A percentile compares a stretch with the other conserved stretches of the same genome.
Conservation (phyloP, 1,284 basidiomycete species). For the Ustilago trichophora region DNA sequence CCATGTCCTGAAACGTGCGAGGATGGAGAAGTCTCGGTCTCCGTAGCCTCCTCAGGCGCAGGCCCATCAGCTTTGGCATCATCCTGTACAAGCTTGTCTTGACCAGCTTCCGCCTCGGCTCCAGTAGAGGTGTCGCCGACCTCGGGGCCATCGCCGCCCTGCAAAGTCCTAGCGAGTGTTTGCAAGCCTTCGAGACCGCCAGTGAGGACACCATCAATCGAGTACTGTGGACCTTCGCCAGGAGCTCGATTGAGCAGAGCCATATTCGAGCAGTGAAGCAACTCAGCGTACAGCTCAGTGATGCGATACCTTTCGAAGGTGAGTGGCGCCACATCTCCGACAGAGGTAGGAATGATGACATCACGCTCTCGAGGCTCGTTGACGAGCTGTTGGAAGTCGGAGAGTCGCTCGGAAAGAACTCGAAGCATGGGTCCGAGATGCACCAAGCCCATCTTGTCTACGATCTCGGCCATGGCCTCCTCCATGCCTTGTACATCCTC, state of each 20-base stretch:
- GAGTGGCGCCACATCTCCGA: constrained; percentile 74
- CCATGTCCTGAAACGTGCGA: constrained; percentile 13
- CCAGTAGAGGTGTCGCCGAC: constrained; percentile 26
- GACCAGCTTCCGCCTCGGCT: constrained; percentile 3
- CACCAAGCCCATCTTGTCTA: constrained; percentile 89
- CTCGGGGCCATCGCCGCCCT: constrained; percentile 53
- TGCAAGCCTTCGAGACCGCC: constrained; percentile 66
- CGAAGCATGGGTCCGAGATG: constrained; percentile 85
- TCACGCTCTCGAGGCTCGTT: constrained; percentile 79
- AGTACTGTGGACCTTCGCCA: constrained; percentile 63
- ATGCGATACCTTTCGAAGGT: constrained; percentile 97
- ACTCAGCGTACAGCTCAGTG: constrained; percentile 94
- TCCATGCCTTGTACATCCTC: constrained; percentile 72
- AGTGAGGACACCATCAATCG: constrained; percentile 54
- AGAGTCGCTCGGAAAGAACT: constrained; percentile 78
- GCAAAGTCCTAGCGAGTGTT: constrained; percentile 57
- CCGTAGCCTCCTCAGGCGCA: neutral
- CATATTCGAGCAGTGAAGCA: constrained; percentile 98
- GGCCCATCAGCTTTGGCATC: neutral
- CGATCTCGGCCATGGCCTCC: constrained; percentile 83
- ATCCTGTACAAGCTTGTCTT: neutral
- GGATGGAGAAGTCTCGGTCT: neutral
- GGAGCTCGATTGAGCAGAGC: constrained; percentile 81
- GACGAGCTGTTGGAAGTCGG: constrained; percentile 78
- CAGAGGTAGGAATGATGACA: constrained; percentile 63